Evolutionary conservation across 768 basidiomycete genomes (phyloP).

Genomic region (Lactarius hengduanensis): DNA sequence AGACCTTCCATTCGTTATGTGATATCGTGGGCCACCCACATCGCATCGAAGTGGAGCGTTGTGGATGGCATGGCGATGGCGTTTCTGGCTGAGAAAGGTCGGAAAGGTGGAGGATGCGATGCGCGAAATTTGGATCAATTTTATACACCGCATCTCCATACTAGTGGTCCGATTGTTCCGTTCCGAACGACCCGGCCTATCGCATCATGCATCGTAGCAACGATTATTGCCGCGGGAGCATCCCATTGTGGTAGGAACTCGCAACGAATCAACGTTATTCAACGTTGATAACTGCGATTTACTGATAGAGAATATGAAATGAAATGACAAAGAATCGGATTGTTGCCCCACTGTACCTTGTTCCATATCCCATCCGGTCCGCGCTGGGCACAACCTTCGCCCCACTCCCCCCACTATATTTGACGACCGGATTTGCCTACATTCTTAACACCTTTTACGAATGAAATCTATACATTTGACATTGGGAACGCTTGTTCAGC

Average conservation of each 20-base stretch:
- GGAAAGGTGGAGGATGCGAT: neutral
- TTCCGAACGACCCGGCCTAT: neutral
- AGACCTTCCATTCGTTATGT: neutral
- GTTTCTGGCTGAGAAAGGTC: neutral
- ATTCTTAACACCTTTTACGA: neutral
- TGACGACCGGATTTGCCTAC: neutral
- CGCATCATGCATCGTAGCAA: neutral
- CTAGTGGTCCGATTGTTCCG: neutral
- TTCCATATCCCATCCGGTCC: too few species aligned
- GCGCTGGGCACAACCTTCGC: too few species aligned
- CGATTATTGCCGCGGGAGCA: neutral
- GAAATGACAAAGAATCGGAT: neutral
- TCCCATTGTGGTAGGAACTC: neutral
- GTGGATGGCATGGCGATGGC: slow-evolving; percentile 37
- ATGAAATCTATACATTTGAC: neutral
- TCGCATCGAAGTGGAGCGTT: slow-evolving; percentile 42
- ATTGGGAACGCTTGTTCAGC: neutral
- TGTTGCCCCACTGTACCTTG: too few species aligned
- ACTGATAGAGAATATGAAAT: neutral
- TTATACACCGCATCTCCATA: neutral
- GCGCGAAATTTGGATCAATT: neutral
- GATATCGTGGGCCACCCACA: slow-evolving; percentile 35
- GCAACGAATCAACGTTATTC: neutral
- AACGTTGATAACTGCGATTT: neutral
- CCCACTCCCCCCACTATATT: neutral